Evolutionary conservation across 208 protist species (phyloP).

Genomic region (Perkinsela sp.): DNA sequence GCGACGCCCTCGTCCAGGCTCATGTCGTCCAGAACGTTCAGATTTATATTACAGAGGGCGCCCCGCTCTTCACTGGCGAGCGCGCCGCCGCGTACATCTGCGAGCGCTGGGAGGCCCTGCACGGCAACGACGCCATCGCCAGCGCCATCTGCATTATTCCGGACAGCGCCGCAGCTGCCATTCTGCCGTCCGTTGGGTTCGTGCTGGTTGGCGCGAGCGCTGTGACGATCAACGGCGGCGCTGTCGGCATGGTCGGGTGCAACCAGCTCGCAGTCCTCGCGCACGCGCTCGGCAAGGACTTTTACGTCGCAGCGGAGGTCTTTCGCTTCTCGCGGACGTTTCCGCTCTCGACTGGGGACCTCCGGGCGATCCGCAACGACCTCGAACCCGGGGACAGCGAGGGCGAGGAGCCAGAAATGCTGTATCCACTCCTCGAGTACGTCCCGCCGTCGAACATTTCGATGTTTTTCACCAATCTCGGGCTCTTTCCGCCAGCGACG

Average conservation of each 20-base stretch:
- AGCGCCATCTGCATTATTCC: conserved; percentile 20
- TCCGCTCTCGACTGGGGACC: conserved; percentile 73
- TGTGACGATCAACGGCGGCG: conserved; percentile 93
- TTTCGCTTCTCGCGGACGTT: conserved; percentile 94
- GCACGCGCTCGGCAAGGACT: conserved; percentile 73
- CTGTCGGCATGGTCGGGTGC: conserved; percentile 92
- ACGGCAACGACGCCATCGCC: not conserved
- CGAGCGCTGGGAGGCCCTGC: not conserved
- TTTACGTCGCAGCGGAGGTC: conserved; percentile 91
- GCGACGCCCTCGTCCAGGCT: not conserved
- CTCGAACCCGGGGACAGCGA: conserved; percentile 10
- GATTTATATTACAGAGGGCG: conserved; percentile 3
- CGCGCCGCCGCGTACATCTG: conserved; percentile 1
- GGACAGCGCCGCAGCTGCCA: conserved; percentile 45
- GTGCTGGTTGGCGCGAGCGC: conserved; percentile 85
- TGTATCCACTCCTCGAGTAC: conserved; percentile 26
- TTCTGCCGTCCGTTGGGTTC: conserved; percentile 72
- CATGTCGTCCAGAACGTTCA: not conserved
- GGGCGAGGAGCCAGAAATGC: not conserved
- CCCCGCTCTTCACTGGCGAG: not conserved
- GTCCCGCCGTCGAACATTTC: conserved; percentile 53
- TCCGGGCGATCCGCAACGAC: conserved; percentile 10
- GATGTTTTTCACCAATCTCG: conserved; percentile 92
- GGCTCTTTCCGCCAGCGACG: conserved; percentile 89
- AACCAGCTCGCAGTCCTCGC: conserved; percentile 84